phyloP scores from a whole-genome alignment of 2,329 filamentous ascomycete species.

The Microcyclospora tardicrescens region DNA sequence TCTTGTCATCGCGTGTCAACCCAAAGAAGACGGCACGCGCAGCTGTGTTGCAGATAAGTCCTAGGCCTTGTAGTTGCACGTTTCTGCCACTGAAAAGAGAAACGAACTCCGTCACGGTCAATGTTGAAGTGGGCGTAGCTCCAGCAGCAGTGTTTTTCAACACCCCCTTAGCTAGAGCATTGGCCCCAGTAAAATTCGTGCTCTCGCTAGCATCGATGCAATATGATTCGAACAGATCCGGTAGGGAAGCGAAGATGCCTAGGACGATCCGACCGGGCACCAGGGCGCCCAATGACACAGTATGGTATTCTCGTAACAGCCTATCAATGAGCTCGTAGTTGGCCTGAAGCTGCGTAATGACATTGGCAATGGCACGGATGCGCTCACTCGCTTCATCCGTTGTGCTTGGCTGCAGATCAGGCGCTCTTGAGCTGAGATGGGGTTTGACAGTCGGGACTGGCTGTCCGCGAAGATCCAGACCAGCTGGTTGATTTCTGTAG shows the following conservation, averaged over 20 bases:
- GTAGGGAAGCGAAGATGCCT: background rate
- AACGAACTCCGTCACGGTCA: background rate
- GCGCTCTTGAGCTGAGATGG: background rate
- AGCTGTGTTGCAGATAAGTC: background rate
- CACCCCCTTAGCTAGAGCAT: background rate
- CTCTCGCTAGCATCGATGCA: background rate
- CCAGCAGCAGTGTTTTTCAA: background rate
- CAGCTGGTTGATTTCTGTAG: constrained; percentile 1
- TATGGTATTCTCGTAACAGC: background rate
- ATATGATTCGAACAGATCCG: background rate
- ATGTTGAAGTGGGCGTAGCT: background rate
- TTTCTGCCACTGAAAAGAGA: background rate
- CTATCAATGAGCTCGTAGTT: background rate
- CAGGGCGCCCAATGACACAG: background rate
- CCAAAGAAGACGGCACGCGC: background rate
- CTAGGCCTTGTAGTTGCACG: background rate
- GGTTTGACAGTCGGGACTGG: background rate
- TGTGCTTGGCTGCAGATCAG: background rate
- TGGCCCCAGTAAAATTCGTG: background rate
- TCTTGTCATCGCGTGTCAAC: constrained; percentile 1
- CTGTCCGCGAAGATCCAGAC: constrained; percentile 3
- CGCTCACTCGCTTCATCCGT: background rate
- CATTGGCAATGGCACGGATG: background rate
- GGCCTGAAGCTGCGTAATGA: background rate
- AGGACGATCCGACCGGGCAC: background rate